Conservation (phyloP, 306 rosid species). For the Lathyrus oleraceus region DNA sequence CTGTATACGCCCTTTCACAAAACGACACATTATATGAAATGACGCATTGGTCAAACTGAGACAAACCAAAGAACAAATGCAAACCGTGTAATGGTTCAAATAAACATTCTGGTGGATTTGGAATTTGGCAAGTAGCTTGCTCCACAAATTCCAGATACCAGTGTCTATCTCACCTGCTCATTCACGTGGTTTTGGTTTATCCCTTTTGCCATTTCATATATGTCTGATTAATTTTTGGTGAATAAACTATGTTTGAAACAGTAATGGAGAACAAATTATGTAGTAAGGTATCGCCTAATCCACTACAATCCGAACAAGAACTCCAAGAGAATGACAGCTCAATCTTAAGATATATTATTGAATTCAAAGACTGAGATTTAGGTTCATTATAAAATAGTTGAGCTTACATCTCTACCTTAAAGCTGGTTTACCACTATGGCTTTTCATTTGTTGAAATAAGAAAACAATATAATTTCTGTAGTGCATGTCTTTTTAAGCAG, state of each 20-base stretch:
- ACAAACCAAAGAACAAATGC: conserved; percentile 35
- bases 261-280: conserved; percentile 28
- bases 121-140: conserved; percentile 48
- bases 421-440: conserved; percentile 32
- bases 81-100: conserved; percentile 32
- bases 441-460: conserved; percentile 1
- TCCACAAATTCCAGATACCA: conserved; percentile 46
- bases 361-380: conserved; percentile 37
- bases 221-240: conserved; percentile 19
- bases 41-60: conserved; percentile 31
- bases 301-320: conserved; percentile 50
- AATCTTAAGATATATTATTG: conserved; percentile 14
- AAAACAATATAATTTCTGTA: neutral
- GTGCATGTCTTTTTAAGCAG: conserved; percentile 7
- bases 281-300: conserved; percentile 49
- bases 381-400: conserved; percentile 26
- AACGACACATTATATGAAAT: conserved; percentile 34
- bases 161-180: conserved; percentile 43
- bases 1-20: neutral
- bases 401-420: conserved; percentile 32
- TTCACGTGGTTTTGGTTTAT: conserved; percentile 43
- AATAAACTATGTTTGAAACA: conserved; percentile 27
- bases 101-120: conserved; percentile 41
- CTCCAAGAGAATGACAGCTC: conserved; percentile 52
- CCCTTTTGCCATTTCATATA: conserved; percentile 29